phyloP scores from a whole-genome alignment of 140 eudicot genomes.

The Anethum foeniculum region DNA sequence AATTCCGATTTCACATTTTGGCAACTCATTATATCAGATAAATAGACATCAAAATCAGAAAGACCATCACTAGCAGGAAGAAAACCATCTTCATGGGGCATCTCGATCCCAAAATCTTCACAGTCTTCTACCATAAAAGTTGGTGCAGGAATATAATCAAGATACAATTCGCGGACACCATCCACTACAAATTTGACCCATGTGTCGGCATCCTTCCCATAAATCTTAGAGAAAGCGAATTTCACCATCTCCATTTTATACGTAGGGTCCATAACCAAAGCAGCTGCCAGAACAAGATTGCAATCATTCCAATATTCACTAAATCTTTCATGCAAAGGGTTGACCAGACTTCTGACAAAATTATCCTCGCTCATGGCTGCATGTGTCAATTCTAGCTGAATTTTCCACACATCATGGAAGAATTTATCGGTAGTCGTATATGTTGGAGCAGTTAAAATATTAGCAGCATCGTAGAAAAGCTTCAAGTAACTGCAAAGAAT shows the following conservation, averaged over 20 bases:
- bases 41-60: conserved; percentile 49
- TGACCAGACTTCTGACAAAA: conserved; percentile 36
- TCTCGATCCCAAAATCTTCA: conserved; percentile 21
- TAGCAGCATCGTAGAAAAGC: conserved; percentile 53
- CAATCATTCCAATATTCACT: conserved; percentile 62
- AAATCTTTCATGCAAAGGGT: conserved; percentile 51
- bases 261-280: conserved; percentile 87
- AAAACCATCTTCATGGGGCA: conserved; percentile 19
- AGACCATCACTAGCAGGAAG: conserved; percentile 26
- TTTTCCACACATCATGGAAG: conserved; percentile 57
- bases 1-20: conserved; percentile 49
- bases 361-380: conserved; percentile 40
- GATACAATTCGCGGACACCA: conserved; percentile 53
- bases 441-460: conserved; percentile 33
- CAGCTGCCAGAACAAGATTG: conserved; percentile 45
- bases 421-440: conserved; percentile 52
- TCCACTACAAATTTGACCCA: conserved; percentile 43
- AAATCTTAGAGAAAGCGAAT: conserved; percentile 42
- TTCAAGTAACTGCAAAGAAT: conserved; percentile 51
- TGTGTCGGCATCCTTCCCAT: conserved; percentile 39
- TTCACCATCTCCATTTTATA: conserved; percentile 69
- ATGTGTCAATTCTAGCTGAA: conserved; percentile 47
- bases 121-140: conserved; percentile 40
- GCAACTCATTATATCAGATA: conserved; percentile 37
- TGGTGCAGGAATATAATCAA: conserved; percentile 61